Evolutionary conservation across 441 rosid species (phyloP).

Genomic region (Corymbia citriodora): DNA sequence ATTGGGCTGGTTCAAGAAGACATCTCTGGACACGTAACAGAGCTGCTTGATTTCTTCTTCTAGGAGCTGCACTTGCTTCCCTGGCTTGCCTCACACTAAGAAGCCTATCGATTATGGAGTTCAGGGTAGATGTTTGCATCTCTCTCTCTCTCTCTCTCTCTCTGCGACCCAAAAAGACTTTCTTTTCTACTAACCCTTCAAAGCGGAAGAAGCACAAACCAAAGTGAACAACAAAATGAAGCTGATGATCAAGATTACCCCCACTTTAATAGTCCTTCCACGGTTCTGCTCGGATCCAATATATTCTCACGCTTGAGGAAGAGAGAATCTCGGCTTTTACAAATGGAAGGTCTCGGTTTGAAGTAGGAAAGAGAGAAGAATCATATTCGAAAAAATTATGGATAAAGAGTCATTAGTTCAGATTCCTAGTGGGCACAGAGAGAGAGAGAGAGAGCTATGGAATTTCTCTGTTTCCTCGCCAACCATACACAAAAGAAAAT

Average conservation of each 20-base stretch:
- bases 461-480: not conserved
- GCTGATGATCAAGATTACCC: conserved; percentile 53
- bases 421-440: not conserved
- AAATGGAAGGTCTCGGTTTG: not conserved
- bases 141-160: not conserved
- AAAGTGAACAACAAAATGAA: conserved; percentile 51
- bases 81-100: conserved; percentile 63
- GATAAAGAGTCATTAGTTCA: not conserved
- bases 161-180: not conserved
- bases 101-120: conserved; percentile 48
- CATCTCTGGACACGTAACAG: conserved; percentile 39
- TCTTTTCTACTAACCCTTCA: not conserved
- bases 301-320: not conserved
- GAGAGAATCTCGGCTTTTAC: not conserved
- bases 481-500: not conserved
- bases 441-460: not conserved
- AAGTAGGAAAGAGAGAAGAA: not conserved
- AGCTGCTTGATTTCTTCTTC: conserved; percentile 56
- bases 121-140: conserved; percentile 38
- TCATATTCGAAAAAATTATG: not conserved
- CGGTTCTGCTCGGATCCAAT: not conserved
- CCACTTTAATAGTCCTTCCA: not conserved
- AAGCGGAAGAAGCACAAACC: not conserved
- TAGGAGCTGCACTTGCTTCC: conserved; percentile 46
- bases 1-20: conserved; percentile 56